Conservation (phyloP, 352 stramenopile species). For the Halophytophthora polymorphica region DNA sequence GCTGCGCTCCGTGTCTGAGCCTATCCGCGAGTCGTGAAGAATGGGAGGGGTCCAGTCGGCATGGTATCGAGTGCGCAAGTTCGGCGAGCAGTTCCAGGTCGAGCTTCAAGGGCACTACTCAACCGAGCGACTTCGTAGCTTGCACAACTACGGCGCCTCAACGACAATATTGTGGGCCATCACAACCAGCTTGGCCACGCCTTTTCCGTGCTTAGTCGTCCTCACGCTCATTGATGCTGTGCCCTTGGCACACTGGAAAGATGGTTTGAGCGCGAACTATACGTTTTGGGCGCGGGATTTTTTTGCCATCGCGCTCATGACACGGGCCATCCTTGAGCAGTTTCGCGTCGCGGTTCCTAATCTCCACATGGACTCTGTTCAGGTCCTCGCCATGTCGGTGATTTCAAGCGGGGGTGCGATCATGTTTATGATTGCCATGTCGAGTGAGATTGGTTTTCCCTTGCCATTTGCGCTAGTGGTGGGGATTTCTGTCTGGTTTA, state of each 20-base stretch:
- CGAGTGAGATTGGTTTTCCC: conserved; percentile 36
- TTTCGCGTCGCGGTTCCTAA: conserved; percentile 14
- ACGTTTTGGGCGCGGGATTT: conserved; percentile 27
- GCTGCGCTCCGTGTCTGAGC: not conserved
- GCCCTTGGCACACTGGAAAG: conserved; percentile 11
- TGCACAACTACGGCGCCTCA: conserved; percentile 8
- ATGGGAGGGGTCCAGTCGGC: too few relatives aligned
- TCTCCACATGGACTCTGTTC: conserved; percentile 6
- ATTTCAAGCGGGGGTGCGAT: conserved; percentile 13
- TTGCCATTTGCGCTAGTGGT: conserved; percentile 35
- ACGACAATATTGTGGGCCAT: not conserved
- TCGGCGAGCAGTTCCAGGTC: conserved; percentile 16
- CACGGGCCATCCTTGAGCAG: conserved; percentile 26
- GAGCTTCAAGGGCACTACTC: conserved; percentile 43
- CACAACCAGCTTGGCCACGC: conserved; percentile 14
- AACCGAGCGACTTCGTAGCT: conserved; percentile 11
- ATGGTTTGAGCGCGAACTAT: conserved; percentile 28
- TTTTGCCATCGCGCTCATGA: conserved; percentile 30
- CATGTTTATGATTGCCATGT: conserved; percentile 14
- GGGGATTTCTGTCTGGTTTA: conserved; percentile 16
- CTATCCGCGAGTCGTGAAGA: too few relatives aligned
- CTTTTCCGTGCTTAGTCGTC: conserved; percentile 28
- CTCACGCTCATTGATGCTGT: conserved; percentile 25
- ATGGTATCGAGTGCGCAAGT: conserved; percentile 4
- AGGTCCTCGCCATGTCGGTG: conserved; percentile 8